A percentile compares a stretch with the other conserved stretches of the same genome.
Conservation (phyloP, 257 asterid species). For the Nicotiana obtusifolia region DNA sequence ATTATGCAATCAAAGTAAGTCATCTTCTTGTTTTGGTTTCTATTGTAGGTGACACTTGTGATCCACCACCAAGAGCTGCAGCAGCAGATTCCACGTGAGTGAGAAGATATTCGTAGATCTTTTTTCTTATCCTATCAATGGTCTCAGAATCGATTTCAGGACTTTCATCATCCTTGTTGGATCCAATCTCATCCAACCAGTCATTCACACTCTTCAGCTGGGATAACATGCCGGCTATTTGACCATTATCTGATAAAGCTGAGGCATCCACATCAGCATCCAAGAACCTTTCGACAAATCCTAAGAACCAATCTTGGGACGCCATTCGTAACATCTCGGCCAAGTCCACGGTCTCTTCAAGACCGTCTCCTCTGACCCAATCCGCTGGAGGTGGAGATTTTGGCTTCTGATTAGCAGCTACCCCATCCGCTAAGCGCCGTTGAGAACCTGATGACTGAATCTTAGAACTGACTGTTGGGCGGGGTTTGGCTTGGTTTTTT, state of each 20-base stretch:
- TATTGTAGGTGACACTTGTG: constrained; percentile 35
- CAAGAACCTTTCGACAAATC: constrained; percentile 86
- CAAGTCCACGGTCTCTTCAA: constrained; percentile 79
- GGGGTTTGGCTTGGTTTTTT: constrained; percentile 43
- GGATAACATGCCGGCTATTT: constrained; percentile 88
- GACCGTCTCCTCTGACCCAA: constrained; percentile 88
- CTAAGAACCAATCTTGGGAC: constrained; percentile 95
- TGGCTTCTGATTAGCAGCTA: constrained; percentile 30
- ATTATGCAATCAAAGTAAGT: constrained; percentile 4
- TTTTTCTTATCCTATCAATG: constrained; percentile 78
- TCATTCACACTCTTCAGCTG: constrained; percentile 94
- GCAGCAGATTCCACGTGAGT: constrained; percentile 97
- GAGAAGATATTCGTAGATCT: constrained; percentile 92
- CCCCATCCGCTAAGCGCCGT: constrained; percentile 48
- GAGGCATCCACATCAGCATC: constrained; percentile 81
- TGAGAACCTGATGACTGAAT: constrained; percentile 31
- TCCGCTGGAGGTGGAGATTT: constrained; percentile 52
- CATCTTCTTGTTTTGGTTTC: constrained; percentile 57
- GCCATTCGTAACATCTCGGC: constrained; percentile 56
- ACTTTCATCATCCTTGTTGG: constrained; percentile 55
- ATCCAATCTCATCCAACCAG: constrained; percentile 83
- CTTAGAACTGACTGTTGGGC: constrained; percentile 41
- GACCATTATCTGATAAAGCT: constrained; percentile 75
- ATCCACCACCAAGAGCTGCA: constrained; percentile 76
- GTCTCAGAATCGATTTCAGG: constrained; percentile 57